Base-by-base conservation (phyloP, 1,139 yeast genomes). In the Wickerhamomyces sp. region DNA sequence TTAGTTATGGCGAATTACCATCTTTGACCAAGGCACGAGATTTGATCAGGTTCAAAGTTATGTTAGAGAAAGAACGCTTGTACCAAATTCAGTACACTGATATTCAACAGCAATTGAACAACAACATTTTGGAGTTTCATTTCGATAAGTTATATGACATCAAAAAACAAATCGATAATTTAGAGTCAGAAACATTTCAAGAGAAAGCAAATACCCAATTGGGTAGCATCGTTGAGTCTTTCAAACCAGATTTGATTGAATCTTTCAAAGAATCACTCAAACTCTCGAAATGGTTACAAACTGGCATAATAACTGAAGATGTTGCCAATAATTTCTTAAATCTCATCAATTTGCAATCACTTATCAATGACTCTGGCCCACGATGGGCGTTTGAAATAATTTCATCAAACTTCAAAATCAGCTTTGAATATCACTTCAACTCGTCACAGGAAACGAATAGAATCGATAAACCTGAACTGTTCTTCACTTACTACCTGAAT, bases 381-480 rank as follows among this genome's bases (percentile, higher is more conserved):
- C 61, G 78, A 58, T 74, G 82, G 77, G 83, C 81, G 1, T 68
- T 85, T 36, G 73, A 73, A 26, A 58, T 72, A 0, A 60, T 88
- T 24, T 64, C 83, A 0, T 67, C 70, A 31, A 81, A 83, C 8
- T 72, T 86, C 41, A 67, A 67, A 19, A 58, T 75, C 13, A 72
- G 92, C 42, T 86, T 89, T 56, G 69, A 74, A 33, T 90, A 72
- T 61, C 96, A 90, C 60, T 90, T 90, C 60, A 78, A 77, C 42
- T 55, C 64, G 1, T 61, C 71, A 13, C 67, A 69, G 35, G 81
- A 79, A 16, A 84, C 95, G 0, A 84, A 83, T 51, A 72, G 81
- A 42, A 60, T 80, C 28, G 83, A 85, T 41, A 81, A 80, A 52
- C 95, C 95, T 0, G 95, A 87, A 57, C 81, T 90, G 82, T 77